Base-by-base conservation (phyloP, 1,284 basidiomycete genomes). In the Austroboletus niveus region DNA sequence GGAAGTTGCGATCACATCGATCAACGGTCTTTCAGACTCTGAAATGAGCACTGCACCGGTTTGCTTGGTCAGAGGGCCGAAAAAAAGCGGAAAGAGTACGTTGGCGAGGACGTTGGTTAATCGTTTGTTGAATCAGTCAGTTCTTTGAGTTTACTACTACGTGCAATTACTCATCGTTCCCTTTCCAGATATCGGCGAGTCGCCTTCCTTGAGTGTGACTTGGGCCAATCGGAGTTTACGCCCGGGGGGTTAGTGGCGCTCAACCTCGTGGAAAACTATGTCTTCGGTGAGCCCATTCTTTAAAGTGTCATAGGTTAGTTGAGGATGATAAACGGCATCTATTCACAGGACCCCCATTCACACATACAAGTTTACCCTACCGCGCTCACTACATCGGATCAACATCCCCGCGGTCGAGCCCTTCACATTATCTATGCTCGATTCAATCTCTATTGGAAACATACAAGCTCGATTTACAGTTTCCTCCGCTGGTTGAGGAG, bases 191-290 rank as follows among this genome's bases (percentile, higher is more conserved):
- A 85, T 67, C 76, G 75, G 22, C 78, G 77, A 17, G 92, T 98
- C 3, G 94, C 93, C 1, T 97, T 85, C 68, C 78, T 99, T 7
- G 95, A 98, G 65, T 90, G 90, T 52, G 96, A 98, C 71, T 62
- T 94, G 4, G 96, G 96, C 10, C 96, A 99, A 71, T 89, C 92
- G 8, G 94, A 98, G 69, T 97, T 98, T 66, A 89, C 89, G 0
- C 87, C 92, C 3, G 87, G 88, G 0, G 95, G 94, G 0, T 79
- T 90, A 68, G 87, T 98, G 4, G 82, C 92, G 1, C 70, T 99
- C 43, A 88, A 87, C 65, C 57, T 98, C 0, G 60, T 97, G 24
- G 80, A 85, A 15, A 62, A 64, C 4, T 85, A 83, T 11, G 58
- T 89, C 0, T 83, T 96, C 42, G 93, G 92, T 91, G 57, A 42